Evolutionary conservation across 805 yeast species (phyloP).

Genomic region (Ogataea methylovora): DNA sequence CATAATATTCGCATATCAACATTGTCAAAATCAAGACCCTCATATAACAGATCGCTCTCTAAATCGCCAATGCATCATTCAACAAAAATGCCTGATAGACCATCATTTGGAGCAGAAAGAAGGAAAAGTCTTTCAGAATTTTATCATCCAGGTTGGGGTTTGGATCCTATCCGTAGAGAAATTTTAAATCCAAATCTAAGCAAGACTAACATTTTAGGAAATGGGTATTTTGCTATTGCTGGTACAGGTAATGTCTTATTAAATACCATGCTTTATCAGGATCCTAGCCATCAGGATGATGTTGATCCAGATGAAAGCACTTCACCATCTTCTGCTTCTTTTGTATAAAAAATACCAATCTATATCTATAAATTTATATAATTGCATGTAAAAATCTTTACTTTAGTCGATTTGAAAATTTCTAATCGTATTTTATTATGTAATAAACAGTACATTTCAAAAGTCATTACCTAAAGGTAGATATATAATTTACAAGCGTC

Average conservation of each 20-base stretch:
- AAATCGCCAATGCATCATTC: too few species aligned
- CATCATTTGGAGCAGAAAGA: too few species aligned
- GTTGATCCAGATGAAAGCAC: too few species aligned
- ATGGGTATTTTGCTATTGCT: conserved; percentile 16
- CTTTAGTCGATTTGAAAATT: too few species aligned
- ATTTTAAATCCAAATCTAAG: background rate
- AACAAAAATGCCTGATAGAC: too few species aligned
- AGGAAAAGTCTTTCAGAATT: conserved; percentile 10
- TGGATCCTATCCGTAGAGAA: conserved; percentile 4
- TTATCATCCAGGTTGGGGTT: conserved; percentile 5
- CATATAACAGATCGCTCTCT: too few species aligned
- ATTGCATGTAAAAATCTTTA: too few species aligned
- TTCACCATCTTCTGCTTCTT: background rate
- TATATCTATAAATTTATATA: too few species aligned
- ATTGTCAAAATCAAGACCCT: conserved; percentile 4
- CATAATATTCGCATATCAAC: background rate
- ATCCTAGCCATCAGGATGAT: background rate
- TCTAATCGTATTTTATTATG: too few species aligned
- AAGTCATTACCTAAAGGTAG: too few species aligned
- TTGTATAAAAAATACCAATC: background rate
- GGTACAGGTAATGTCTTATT: conserved; percentile 13
- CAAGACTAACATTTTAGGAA: conserved; percentile 7
- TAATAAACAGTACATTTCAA: too few species aligned
- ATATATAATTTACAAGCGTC: too few species aligned
- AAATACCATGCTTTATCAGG: background rate